These are phyloP conservation scores for Penicillium sp. DNA, from an alignment of 2,329 filamentous ascomycete species.

Conservation along the genomic window DNA sequence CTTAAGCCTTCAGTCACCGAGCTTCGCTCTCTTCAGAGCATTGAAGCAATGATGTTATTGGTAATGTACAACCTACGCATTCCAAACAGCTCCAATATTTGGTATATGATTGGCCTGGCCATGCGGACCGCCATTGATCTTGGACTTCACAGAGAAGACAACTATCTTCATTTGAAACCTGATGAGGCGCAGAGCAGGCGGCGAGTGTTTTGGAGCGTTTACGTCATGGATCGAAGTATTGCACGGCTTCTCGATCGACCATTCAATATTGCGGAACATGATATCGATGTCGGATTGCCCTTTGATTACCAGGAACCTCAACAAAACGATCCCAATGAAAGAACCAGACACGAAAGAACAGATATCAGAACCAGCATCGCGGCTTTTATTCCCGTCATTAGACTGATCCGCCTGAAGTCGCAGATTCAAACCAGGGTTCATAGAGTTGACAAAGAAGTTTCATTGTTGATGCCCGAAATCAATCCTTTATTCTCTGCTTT, in stretches of 20 bases:
- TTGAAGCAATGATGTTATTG: conserved; percentile 23
- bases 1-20: conserved; percentile 6
- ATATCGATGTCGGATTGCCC: conserved; percentile 29
- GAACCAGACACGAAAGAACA: not conserved
- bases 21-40: conserved; percentile 8
- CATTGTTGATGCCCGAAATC: conserved; percentile 8
- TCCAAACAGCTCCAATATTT: conserved; percentile 19
- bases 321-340: not conserved
- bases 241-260: conserved; percentile 30
- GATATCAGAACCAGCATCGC: not conserved
- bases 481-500: conserved; percentile 8
- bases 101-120: conserved; percentile 25
- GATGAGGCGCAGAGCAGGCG: conserved; percentile 15
- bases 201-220: conserved; percentile 33
- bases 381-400: conserved; percentile 10
- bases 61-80: conserved; percentile 25
- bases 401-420: conserved; percentile 16
- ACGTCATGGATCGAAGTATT: conserved; percentile 29
- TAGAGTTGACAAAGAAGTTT: conserved; percentile 8
- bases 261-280: conserved; percentile 31
- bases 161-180: conserved; percentile 14
- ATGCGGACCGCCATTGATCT: conserved; percentile 26
- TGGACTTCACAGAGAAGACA: conserved; percentile 19
- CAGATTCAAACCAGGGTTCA: conserved; percentile 13
- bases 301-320: conserved; percentile 12